These are phyloP conservation scores for Sporobolomyces phaffii DNA, from an alignment of 768 basidiomycete species.

Conservation along the genomic window DNA sequence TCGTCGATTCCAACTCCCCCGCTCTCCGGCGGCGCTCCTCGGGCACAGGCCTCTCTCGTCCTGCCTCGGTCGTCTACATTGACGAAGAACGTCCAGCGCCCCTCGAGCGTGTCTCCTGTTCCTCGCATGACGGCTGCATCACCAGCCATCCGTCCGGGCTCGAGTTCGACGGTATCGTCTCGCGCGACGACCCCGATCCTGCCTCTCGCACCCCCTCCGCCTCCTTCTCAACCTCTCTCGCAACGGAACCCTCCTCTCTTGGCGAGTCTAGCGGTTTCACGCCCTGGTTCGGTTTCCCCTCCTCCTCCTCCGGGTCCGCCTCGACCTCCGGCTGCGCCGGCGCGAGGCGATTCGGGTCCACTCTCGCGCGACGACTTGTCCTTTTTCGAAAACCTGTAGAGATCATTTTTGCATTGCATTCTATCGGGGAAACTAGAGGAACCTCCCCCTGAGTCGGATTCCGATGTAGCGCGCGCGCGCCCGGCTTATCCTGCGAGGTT, in stretches of 20 bases:
- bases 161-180: neutral
- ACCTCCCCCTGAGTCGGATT: no score
- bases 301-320: neutral
- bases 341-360: slow-evolving; percentile 6
- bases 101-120: no score
- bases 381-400: slow-evolving; percentile 33
- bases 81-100: neutral
- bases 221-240: slow-evolving; percentile 28
- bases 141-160: no score
- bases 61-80: neutral
- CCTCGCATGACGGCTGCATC: slow-evolving; percentile 16
- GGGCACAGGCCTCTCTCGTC: neutral
- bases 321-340: neutral
- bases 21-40: neutral
- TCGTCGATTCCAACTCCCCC: neutral
- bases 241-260: neutral
- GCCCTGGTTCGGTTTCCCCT: neutral
- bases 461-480: no score
- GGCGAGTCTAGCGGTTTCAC: neutral
- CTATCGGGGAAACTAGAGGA: no score
- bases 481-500: no score
- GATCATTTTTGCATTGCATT: neutral
- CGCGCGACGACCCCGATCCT: slow-evolving; percentile 22
- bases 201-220: slow-evolving; percentile 31
- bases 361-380: slow-evolving; percentile 24